Conservation (phyloP, 805 yeast genomes). For the Starmerella bombi region DNA sequence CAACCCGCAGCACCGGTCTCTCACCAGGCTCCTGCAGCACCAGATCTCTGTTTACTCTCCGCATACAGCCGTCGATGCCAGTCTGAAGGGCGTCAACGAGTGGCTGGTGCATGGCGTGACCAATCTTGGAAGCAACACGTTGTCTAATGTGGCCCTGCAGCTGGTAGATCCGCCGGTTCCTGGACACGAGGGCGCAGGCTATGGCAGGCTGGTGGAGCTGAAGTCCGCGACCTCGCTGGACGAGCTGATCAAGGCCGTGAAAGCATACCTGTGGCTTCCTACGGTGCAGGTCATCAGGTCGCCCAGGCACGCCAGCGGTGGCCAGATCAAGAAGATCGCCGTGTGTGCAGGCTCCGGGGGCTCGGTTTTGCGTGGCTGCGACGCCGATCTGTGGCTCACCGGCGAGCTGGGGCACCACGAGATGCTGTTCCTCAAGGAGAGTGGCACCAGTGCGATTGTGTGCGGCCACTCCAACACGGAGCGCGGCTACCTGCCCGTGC, state of each 20-base stretch:
- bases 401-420: conserved; percentile 96
- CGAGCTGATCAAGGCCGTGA: conserved; percentile 39
- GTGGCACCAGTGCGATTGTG: conserved; percentile 56
- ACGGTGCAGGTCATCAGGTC: conserved; percentile 50
- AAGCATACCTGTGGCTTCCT: conserved; percentile 38
- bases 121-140: conserved; percentile 20
- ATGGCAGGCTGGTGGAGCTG: conserved; percentile 60
- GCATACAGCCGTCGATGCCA: conserved; percentile 93
- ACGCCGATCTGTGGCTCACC: conserved; percentile 65
- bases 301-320: conserved; percentile 21
- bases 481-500: conserved; percentile 55
- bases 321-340: conserved; percentile 45
- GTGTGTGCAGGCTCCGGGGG: conserved; percentile 95
- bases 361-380: conserved; percentile 42
- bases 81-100: conserved; percentile 85
- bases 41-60: conserved; percentile 89
- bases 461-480: conserved; percentile 92
- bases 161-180: conserved; percentile 31
- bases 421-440: conserved; percentile 54
- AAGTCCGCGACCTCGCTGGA: conserved; percentile 32
- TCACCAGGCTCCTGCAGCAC: conserved; percentile 55
- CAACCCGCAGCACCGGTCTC: conserved; percentile 72
- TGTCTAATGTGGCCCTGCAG: conserved; percentile 29
- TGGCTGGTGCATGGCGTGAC: conserved; percentile 62
- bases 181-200: conserved; percentile 48